A percentile compares a stretch with the other conserved stretches of the same genome.
Conservation (phyloP, 306 rosid genomes). For the Comarum palustre region DNA sequence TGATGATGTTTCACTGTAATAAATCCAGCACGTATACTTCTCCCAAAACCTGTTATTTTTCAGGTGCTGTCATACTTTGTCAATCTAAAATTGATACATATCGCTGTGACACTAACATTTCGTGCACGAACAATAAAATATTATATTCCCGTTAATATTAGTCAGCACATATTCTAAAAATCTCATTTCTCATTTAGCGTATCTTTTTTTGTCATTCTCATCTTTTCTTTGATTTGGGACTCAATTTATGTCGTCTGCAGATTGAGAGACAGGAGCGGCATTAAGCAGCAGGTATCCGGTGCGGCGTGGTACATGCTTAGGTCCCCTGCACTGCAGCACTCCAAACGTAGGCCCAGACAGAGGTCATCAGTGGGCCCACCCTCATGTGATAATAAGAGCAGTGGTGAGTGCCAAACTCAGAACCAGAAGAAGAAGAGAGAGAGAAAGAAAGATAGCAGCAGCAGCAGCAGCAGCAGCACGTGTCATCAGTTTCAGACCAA, state of each 20-base stretch:
- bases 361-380: conserved; percentile 4
- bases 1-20: no score
- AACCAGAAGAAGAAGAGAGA: conserved; percentile 20
- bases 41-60: no score
- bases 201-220: no score
- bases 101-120: no score
- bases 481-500: conserved; percentile 32
- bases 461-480: conserved; percentile 32
- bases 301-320: not conserved
- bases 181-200: no score
- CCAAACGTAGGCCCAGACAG: conserved; percentile 5
- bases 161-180: no score
- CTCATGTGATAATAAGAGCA: conserved; percentile 67
- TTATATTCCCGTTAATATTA: no score
- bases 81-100: no score
- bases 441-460: conserved; percentile 23
- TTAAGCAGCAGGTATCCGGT: conserved; percentile 15
- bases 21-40: no score
- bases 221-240: no score
- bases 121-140: no score
- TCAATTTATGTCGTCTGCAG: conserved; percentile 52
- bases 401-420: conserved; percentile 4
- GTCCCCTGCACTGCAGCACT: not conserved
- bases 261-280: conserved; percentile 64
- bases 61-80: no score